phyloP scores from a whole-genome alignment of 2,329 filamentous ascomycete genomes.

The Scedosporium aurantiacum region DNA sequence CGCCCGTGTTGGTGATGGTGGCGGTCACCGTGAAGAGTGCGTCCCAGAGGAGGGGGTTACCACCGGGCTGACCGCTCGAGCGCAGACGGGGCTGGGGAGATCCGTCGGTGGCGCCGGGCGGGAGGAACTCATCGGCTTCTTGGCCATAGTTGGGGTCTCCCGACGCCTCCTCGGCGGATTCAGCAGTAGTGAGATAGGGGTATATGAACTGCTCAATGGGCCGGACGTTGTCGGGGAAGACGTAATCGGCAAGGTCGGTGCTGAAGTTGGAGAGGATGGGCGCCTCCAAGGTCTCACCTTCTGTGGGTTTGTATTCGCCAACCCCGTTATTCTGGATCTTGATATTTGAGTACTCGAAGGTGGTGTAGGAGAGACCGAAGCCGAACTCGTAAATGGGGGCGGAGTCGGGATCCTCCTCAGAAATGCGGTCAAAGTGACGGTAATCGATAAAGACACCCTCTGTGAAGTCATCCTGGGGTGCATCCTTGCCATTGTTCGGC shows the following conservation, averaged over 20 bases:
- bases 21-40: conserved; percentile 56
- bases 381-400: conserved; percentile 73
- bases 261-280: conserved; percentile 55
- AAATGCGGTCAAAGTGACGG: conserved; percentile 54
- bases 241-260: conserved; percentile 52
- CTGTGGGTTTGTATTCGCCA: conserved; percentile 44
- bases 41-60: conserved; percentile 57
- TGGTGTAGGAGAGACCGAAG: conserved; percentile 70
- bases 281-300: conserved; percentile 50
- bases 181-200: conserved; percentile 59
- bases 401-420: conserved; percentile 26
- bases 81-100: conserved; percentile 43
- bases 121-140: conserved; percentile 47
- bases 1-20: conserved; percentile 61
- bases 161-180: conserved; percentile 43
- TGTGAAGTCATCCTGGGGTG: conserved; percentile 62
- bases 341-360: conserved; percentile 63
- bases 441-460: conserved; percentile 73
- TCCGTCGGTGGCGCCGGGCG: conserved; percentile 43
- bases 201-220: conserved; percentile 51
- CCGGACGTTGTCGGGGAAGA: conserved; percentile 51
- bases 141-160: conserved; percentile 49
- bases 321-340: conserved; percentile 39
- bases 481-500: conserved; percentile 54
- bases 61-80: conserved; percentile 45